Evolutionary conservation across 2,329 filamentous ascomycete species (phyloP), one percentile per base, ranked within the genome.

Genomic region (Sordariomycetes sp.): DNA sequence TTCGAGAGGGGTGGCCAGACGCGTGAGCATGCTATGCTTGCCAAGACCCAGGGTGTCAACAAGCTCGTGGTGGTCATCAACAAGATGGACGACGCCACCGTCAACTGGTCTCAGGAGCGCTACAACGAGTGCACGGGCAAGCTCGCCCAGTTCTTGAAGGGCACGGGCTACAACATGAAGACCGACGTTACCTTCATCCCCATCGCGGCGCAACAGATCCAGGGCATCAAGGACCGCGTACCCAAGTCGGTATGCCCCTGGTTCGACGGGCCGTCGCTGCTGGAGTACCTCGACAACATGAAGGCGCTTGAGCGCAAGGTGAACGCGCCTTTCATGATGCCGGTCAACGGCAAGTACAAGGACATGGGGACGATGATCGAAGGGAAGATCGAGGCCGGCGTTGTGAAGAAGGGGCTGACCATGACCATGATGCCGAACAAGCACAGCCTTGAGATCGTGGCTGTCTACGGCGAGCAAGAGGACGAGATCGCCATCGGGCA

Each of bases 311-410:
- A 99, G 72, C 90, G 94, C 66, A 99, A 97, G 79, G 75, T 97
- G 66, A 96, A 96, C 66, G 94, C 94, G 1, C 93, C 94, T 11
- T 97, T 99, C 80, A 97, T 99, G 94, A 97, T 99, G 92, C 89
- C 94, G 10, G 81, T 99, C 63, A 89, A 89, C 62, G 90, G 90
- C 73, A 99, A 99, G 76, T 99, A 97, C 78, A 85, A 89, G 66
- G 95, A 99, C 70, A 87, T 99, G 81, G 94, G 94, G 66, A 99
- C 94, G 61, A 91, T 99, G 82, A 83, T 97, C 50, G 95, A 99
- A 76, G 94, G 94, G 64, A 96, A 97, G 80, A 89, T 99, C 63
- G 94, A 99, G 74, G 89, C 92, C 20, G 93, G 91, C 70, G 88
- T 97, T 53, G 80, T 96, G 71, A 94, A 94, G 79, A 97, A 97